These are phyloP conservation scores for Setaria italica DNA, from an alignment of 202 grass and related monocot genomes.

Conservation along the genomic window DNA sequence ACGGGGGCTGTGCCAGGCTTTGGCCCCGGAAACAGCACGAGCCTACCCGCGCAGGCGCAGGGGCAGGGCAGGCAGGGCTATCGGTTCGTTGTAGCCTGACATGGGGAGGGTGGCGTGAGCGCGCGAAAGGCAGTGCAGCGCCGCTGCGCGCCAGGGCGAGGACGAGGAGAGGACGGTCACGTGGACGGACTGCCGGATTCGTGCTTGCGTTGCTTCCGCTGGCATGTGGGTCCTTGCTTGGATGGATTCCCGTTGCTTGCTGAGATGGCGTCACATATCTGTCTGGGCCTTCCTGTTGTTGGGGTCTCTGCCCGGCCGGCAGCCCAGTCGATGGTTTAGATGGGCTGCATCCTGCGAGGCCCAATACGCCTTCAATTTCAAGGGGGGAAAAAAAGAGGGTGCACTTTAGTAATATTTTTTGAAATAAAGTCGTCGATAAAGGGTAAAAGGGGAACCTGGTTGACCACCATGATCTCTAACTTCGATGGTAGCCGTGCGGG, in stretches of 20 bases:
- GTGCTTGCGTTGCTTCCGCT: constrained; percentile 2
- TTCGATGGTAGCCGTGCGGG: background rate
- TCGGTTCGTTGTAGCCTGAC: background rate
- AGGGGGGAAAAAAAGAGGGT: background rate
- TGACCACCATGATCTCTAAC: background rate
- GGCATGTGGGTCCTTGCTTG: background rate
- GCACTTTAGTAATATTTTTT: background rate
- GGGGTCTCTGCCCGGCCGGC: background rate
- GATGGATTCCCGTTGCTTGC: background rate
- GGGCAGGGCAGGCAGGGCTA: background rate
- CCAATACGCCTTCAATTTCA: background rate
- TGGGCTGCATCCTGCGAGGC: background rate
- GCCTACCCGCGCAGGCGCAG: background rate
- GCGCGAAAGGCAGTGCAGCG: background rate
- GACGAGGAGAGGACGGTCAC: constrained; percentile 36
- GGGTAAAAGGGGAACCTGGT: background rate
- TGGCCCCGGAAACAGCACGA: constrained; percentile 23
- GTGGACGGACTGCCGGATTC: constrained; percentile 38
- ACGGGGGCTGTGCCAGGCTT: constrained; percentile 14
- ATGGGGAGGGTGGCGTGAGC: constrained; percentile 33
- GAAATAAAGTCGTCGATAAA: background rate
- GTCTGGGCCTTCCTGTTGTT: background rate
- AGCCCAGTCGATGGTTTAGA: background rate
- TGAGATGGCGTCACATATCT: no score
- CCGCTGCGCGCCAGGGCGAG: background rate